Percentiles rank a stretch among this genome's conserved stretches.
Conservation (phyloP, 2,329 filamentous ascomycete genomes). For the Aspergillus sergii region DNA sequence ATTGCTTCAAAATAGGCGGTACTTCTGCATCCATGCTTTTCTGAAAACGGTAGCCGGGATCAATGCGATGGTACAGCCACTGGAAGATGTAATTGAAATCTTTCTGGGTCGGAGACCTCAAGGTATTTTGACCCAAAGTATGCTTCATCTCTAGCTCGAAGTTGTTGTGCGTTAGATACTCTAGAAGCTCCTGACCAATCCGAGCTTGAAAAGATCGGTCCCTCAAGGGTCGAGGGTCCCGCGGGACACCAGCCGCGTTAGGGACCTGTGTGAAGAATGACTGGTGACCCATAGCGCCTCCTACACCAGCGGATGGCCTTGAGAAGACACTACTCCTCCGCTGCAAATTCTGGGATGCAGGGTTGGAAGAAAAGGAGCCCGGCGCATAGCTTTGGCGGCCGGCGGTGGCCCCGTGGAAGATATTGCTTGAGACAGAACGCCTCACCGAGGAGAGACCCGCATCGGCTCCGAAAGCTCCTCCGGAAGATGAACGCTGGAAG, state of each 20-base stretch:
- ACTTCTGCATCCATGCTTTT: slow-evolving; percentile 96
- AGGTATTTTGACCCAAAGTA: slow-evolving; percentile 82
- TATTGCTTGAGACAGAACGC: slow-evolving; percentile 73
- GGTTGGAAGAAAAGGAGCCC: slow-evolving; percentile 54
- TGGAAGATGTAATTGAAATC: slow-evolving; percentile 98
- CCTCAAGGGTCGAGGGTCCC: slow-evolving; percentile 82
- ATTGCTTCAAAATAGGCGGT: slow-evolving; percentile 84
- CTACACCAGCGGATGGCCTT: slow-evolving; percentile 62
- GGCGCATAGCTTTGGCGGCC: slow-evolving; percentile 75
- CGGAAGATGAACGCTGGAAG: slow-evolving; percentile 76
- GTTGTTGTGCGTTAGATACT: slow-evolving; percentile 90
- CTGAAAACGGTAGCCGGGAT: slow-evolving; percentile 88
- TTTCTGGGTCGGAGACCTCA: slow-evolving; percentile 94
- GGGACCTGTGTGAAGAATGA: slow-evolving; percentile 93
- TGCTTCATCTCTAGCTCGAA: slow-evolving; percentile 99
- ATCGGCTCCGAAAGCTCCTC: slow-evolving; percentile 76
- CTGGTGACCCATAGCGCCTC: slow-evolving; percentile 73
- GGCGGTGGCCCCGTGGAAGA: slow-evolving; percentile 58
- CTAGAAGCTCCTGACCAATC: slow-evolving; percentile 85
- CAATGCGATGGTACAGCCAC: slow-evolving; percentile 94
- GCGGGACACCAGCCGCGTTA: slow-evolving; percentile 76
- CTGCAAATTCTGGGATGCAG: slow-evolving; percentile 58
- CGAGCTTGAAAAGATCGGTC: slow-evolving; percentile 77
- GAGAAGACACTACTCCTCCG: slow-evolving; percentile 81
- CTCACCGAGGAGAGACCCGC: slow-evolving; percentile 80